phyloP scores from a whole-genome alignment of 345 rosid species.

The Acer yangbiense region DNA sequence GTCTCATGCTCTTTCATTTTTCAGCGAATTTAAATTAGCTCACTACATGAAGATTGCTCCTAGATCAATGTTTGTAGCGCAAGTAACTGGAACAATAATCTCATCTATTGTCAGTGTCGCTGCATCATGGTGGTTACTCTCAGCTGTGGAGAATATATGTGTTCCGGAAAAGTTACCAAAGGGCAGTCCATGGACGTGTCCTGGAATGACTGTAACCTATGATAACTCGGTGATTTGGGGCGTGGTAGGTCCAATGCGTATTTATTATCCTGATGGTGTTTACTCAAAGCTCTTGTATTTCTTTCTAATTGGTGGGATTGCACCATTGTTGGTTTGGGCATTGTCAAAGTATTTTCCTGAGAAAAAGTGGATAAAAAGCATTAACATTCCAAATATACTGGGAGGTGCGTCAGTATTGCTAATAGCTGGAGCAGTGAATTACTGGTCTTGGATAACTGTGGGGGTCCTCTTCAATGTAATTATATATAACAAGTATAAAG shows the following conservation, averaged over 20 bases:
- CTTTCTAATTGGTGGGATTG: neutral
- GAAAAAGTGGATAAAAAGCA: no score
- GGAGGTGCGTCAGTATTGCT: no score
- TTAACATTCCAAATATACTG: no score
- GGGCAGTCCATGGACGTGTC: constrained; percentile 7
- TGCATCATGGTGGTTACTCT: neutral
- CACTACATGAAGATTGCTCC: neutral
- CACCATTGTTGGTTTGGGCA: neutral
- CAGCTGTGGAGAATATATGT: neutral
- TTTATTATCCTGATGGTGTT: neutral
- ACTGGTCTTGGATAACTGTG: no score
- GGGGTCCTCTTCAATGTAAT: no score
- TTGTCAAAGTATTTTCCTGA: neutral
- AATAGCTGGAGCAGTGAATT: no score
- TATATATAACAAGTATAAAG: no score
- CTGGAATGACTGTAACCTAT: neutral
- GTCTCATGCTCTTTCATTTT: no score
- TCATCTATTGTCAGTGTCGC: neutral
- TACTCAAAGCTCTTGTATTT: neutral
- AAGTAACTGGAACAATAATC: neutral
- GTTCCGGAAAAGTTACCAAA: neutral
- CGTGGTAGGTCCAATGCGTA: neutral
- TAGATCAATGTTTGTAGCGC: neutral
- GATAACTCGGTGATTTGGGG: neutral
- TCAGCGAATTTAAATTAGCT: no score